Percentiles rank a stretch among this genome's conserved stretches.
Conservation (phyloP, 2,329 filamentous ascomycete genomes). For the Fusarium guadeloupense region DNA sequence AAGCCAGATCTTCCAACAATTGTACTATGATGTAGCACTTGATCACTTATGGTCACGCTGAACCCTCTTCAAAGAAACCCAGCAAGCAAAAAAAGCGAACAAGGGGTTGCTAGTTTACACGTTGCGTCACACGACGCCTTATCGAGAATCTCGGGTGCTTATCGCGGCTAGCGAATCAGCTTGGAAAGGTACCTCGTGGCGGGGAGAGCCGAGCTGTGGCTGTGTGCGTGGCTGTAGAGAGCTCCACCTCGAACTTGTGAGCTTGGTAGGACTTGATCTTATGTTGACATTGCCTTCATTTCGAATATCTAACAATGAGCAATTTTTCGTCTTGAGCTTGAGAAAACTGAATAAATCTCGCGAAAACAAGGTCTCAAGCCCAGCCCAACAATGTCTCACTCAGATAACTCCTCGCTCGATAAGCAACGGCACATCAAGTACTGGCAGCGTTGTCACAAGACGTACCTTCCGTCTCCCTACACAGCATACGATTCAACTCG, state of each 20-base stretch:
- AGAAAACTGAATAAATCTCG: not conserved
- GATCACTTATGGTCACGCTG: slow-evolving; percentile 31
- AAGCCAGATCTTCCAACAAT: not conserved
- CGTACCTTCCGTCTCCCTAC: slow-evolving; percentile 82
- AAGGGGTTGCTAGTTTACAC: slow-evolving; percentile 19
- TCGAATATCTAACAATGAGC: not conserved
- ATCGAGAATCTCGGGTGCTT: slow-evolving; percentile 14
- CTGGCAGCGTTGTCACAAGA: slow-evolving; percentile 88
- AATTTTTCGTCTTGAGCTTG: not conserved
- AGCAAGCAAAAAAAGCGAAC: not conserved
- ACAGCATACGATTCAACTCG: slow-evolving; percentile 90
- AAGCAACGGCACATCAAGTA: slow-evolving; percentile 82
- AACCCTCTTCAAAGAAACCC: slow-evolving; percentile 6
- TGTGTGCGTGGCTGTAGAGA: slow-evolving; percentile 6
- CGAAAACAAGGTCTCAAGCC: not conserved
- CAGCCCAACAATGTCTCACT: slow-evolving; percentile 25
- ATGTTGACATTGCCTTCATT: not conserved
- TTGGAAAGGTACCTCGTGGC: slow-evolving; percentile 17
- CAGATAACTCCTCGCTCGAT: slow-evolving; percentile 55
- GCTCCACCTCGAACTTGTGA: slow-evolving; percentile 2
- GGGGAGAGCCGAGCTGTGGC: slow-evolving; percentile 11
- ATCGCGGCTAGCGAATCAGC: slow-evolving; percentile 17
- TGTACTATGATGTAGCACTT: slow-evolving; percentile 4
- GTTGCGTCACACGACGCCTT: slow-evolving; percentile 32
- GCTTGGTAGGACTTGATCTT: slow-evolving; percentile 9